Conservation (phyloP, 768 basidiomycete species). For the Trametes sanguinea region DNA sequence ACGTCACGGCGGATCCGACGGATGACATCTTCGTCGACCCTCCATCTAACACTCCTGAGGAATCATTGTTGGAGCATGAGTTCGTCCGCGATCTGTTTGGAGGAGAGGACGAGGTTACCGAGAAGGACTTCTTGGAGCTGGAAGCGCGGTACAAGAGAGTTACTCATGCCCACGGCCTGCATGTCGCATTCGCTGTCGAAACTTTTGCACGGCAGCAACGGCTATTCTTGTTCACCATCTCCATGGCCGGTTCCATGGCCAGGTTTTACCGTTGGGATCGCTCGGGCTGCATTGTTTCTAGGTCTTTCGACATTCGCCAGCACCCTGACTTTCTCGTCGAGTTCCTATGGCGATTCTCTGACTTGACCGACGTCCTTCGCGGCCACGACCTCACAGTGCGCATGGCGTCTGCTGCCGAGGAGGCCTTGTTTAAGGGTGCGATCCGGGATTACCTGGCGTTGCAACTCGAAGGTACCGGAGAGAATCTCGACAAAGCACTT, state of each 20-base stretch:
- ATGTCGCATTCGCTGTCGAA: background rate
- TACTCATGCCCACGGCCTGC: background rate
- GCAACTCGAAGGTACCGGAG: background rate
- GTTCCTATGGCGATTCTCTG: conserved; percentile 36
- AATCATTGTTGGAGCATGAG: background rate
- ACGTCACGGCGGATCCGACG: background rate
- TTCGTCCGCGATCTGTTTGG: background rate
- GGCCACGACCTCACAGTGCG: conserved; percentile 29
- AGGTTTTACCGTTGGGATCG: conserved; percentile 39
- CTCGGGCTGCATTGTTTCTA: conserved; percentile 34
- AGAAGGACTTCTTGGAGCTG: background rate
- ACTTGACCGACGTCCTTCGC: conserved; percentile 20
- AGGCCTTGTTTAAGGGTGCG: background rate
- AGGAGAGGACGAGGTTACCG: too few species aligned
- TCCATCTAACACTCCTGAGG: background rate
- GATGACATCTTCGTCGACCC: conserved; percentile 17
- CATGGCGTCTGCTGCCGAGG: background rate
- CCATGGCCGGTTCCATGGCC: conserved; percentile 29
- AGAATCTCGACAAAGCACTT: conserved; percentile 3
- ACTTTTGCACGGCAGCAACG: conserved; percentile 33
- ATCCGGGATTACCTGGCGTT: background rate
- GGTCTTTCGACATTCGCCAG: conserved; percentile 29
- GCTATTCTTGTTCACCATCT: conserved; percentile 32
- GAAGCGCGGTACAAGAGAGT: background rate
- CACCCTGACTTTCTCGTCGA: conserved; percentile 28